A percentile compares a stretch with the other conserved stretches of the same genome.
Evolutionary conservation across 2,329 filamentous ascomycete species (phyloP).

Genomic region (Mycosphaerella sp.): DNA sequence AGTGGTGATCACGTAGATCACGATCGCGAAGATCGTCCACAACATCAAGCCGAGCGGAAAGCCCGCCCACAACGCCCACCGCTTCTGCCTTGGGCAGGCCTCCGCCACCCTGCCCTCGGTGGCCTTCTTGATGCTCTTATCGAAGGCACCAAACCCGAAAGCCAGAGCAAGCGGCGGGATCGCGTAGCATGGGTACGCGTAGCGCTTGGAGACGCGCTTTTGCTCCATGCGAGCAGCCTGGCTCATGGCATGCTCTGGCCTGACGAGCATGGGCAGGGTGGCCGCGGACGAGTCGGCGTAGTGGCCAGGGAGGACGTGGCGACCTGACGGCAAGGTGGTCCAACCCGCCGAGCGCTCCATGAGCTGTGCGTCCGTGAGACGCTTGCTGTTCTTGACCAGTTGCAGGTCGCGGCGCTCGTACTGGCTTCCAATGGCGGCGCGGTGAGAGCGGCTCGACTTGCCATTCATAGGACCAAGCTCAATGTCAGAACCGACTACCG

Average conservation of each 20-base stretch:
- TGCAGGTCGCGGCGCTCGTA: slow-evolving; percentile 14
- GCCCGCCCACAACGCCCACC: slow-evolving; percentile 16
- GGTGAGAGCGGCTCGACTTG: slow-evolving; percentile 9
- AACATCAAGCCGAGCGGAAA: slow-evolving; percentile 18
- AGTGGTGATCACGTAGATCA: slow-evolving; percentile 5
- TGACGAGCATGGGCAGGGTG: slow-evolving; percentile 12
- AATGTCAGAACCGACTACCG: not conserved
- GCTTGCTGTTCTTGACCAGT: slow-evolving; percentile 11
- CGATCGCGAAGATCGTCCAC: slow-evolving; percentile 7
- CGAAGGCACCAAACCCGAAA: slow-evolving; percentile 23
- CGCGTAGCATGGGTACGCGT: slow-evolving; percentile 9
- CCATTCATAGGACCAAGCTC: slow-evolving; percentile 10
- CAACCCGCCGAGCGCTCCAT: slow-evolving; percentile 9
- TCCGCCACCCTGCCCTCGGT: slow-evolving; percentile 18
- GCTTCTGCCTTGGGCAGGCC: slow-evolving; percentile 23
- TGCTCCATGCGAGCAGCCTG: slow-evolving; percentile 13
- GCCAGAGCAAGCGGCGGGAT: slow-evolving; percentile 21
- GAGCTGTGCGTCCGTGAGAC: slow-evolving; percentile 12
- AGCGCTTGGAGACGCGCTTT: slow-evolving; percentile 16
- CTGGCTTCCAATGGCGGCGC: slow-evolving; percentile 12
- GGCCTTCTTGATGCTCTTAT: slow-evolving; percentile 17
- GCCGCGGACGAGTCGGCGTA: slow-evolving; percentile 8
- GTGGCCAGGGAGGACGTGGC: slow-evolving; percentile 1
- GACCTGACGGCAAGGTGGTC: slow-evolving; percentile 8
- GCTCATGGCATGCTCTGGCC: slow-evolving; percentile 6